Evolutionary conservation across 257 asterid species (phyloP), one percentile per base, ranked within the genome.

Genomic region (Nicotiana undulata): DNA sequence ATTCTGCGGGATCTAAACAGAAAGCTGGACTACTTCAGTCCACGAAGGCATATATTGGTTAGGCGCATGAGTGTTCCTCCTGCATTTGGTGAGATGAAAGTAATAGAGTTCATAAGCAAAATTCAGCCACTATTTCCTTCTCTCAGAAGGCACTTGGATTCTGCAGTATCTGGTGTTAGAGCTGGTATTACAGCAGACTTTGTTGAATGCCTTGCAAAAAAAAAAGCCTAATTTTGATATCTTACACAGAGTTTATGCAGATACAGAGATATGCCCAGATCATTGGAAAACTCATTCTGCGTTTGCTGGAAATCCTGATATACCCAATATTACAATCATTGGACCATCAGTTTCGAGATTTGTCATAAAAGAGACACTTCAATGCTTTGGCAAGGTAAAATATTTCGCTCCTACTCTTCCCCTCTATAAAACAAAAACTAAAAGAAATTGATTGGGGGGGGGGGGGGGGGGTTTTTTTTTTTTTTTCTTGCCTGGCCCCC

Each of bases 371-470:
- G 97, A 88, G 93, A 89, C 91, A 68, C 92, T 93, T 82, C 87
- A 82, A 81, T 92, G 96, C 93, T 89, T 93, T 86, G 90, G 93
- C 91, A 93, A 92, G 97, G 98, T 93, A 87, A 85, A 83, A 17
- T 12, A 20, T 34, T 24, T 10, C 5, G 2, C 22, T 46, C 74
- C 31, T 64, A 64, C 17, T 16, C 46, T 10, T 31, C 49, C 49
- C 49, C 24, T 64, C 40, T 46, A 24, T 12, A 46, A 24, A 49
- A 34, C 60, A 72, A 5, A 63, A 44, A 72, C 37, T 1, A 6
- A 44, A 46, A 52, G 37, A 24, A 72, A 72, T 22, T 9, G 9
- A 1, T 37, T 6, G 1, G 1, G 1, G 7, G 7, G 0, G 7
- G 37, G 24, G 26, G 78, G 58, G 60, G 78, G 0, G 78, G 78